These are phyloP conservation scores for Sphaerobolus stellatus DNA, from an alignment of 1,284 basidiomycete genomes.

Conservation along the genomic window DNA sequence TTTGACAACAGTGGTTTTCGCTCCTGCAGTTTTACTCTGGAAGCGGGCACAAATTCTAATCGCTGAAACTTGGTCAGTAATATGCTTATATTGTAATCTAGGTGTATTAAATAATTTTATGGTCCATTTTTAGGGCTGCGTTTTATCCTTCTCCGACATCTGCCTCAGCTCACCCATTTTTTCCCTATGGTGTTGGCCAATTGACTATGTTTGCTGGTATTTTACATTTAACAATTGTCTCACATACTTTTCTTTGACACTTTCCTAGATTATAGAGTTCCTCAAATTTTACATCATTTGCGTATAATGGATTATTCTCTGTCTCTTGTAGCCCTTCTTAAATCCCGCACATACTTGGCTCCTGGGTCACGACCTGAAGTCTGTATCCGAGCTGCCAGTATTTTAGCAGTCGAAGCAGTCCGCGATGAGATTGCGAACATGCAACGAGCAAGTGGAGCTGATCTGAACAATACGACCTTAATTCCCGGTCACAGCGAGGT, in stretches of 20 bases:
- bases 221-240: neutral
- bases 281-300: constrained; percentile 80
- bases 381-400: constrained; percentile 69
- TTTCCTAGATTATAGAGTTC: constrained; percentile 73
- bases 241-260: neutral
- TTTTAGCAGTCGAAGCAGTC: constrained; percentile 73
- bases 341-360: constrained; percentile 41
- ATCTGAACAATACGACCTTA: constrained; percentile 24
- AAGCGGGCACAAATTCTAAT: constrained; percentile 84
- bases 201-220: constrained; percentile 76
- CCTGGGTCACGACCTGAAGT: constrained; percentile 66
- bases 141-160: constrained; percentile 42
- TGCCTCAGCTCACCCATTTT: constrained; percentile 58
- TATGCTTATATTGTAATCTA: neutral
- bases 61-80: constrained; percentile 78
- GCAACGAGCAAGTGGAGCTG: constrained; percentile 15
- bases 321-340: constrained; percentile 49
- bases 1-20: constrained; percentile 3
- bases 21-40: constrained; percentile 65
- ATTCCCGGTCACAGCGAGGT: constrained; percentile 36
- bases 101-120: neutral
- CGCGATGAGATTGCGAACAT: constrained; percentile 47
- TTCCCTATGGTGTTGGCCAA: constrained; percentile 63
- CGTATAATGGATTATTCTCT: constrained; percentile 67
- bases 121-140: constrained; percentile 24